These are phyloP conservation scores for Chaetoceros tenuissimus DNA, from an alignment of 108 stramenopile genomes.

Conservation along the genomic window DNA sequence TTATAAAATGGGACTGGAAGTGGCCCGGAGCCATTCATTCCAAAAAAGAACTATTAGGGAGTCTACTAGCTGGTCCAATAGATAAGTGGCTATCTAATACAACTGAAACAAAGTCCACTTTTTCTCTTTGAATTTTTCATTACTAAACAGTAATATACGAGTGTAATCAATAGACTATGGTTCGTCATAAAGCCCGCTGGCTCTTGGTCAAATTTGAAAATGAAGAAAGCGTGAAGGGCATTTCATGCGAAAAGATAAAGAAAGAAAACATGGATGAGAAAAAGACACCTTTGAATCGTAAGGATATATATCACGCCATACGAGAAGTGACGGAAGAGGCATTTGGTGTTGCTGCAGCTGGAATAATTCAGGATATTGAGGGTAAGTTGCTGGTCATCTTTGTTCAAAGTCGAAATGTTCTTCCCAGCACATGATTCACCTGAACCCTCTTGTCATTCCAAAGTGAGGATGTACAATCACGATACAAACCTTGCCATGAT, in stretches of 20 bases:
- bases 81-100: no score
- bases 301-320: slow-evolving; percentile 12
- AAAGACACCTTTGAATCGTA: slow-evolving; percentile 6
- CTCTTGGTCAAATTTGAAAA: slow-evolving; percentile 52
- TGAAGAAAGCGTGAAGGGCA: no score
- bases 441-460: background rate
- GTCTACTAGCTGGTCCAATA: no score
- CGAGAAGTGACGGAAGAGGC: slow-evolving; percentile 5
- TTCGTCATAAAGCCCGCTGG: slow-evolving; percentile 64
- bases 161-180: no score
- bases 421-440: background rate
- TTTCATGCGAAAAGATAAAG: no score
- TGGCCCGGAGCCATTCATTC: no score
- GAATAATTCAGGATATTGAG: slow-evolving; percentile 11
- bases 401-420: background rate
- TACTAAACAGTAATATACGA: no score
- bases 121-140: no score
- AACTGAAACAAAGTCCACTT: no score
- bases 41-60: no score
- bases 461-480: slow-evolving; percentile 48
- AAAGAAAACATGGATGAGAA: no score
- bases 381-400: slow-evolving; percentile 2
- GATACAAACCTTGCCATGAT: slow-evolving; percentile 37
- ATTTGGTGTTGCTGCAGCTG: slow-evolving; percentile 21
- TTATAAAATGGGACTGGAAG: no score